phyloP scores from a whole-genome alignment of 345 rosid species.

The Gossypium turneri region DNA sequence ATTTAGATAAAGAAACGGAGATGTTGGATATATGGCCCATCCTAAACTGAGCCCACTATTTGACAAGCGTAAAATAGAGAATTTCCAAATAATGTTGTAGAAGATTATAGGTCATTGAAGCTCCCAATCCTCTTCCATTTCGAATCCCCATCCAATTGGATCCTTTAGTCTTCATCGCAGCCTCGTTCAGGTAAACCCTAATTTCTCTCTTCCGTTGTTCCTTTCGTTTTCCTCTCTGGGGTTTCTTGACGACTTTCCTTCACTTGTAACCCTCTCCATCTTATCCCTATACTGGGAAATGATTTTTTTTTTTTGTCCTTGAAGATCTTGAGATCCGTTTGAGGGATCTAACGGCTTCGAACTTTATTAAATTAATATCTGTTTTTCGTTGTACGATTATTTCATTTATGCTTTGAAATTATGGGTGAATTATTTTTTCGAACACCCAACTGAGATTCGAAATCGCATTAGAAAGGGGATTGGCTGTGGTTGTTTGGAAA shows the following conservation, averaged over 20 bases:
- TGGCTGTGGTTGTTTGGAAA: background rate
- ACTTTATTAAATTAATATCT: background rate
- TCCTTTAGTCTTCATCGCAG: background rate
- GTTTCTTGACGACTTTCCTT: background rate
- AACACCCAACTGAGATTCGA: background rate
- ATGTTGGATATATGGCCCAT: background rate
- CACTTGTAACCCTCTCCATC: background rate
- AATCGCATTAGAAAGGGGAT: background rate
- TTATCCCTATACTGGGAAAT: background rate
- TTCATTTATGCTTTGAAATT: background rate
- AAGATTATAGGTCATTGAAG: background rate
- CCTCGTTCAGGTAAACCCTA: conserved; percentile 26
- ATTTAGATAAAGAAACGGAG: background rate
- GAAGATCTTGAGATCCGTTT: conserved; percentile 4
- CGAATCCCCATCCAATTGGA: background rate
- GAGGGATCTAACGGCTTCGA: background rate
- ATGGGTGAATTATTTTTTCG: background rate
- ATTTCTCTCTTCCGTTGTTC: background rate
- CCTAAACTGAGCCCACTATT: background rate
- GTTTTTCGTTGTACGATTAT: background rate
- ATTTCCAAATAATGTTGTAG: background rate
- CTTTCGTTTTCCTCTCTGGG: background rate
- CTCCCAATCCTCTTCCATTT: background rate
- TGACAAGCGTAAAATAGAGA: background rate
- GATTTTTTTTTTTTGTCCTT: background rate